Conservation (phyloP, 163 green algal species). For the Chloromonas sp. region DNA sequence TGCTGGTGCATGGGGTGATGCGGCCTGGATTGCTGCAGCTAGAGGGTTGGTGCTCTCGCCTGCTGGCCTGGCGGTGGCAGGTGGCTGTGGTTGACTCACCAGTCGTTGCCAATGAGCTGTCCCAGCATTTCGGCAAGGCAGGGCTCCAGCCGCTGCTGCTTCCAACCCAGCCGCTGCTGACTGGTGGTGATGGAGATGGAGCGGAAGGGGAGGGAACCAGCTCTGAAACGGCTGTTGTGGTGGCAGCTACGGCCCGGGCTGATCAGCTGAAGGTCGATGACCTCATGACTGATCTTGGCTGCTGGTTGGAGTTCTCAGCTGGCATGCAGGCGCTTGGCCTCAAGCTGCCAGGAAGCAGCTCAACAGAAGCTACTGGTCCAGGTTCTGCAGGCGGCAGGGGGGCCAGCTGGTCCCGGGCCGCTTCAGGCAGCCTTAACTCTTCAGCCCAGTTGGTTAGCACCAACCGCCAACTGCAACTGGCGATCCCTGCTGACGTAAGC, state of each 20-base stretch:
- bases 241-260: neutral
- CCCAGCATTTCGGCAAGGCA: neutral
- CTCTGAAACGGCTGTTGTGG: neutral
- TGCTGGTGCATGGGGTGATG: too few relatives aligned
- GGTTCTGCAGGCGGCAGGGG: neutral
- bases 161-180: neutral
- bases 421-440: neutral
- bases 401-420: neutral
- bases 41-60: neutral
- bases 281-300: conserved; percentile 6
- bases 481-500: neutral
- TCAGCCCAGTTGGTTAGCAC: neutral
- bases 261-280: neutral
- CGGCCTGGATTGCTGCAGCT: neutral
- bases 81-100: neutral
- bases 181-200: neutral
- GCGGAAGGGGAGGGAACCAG: neutral
- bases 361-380: neutral
- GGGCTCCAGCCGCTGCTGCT: neutral
- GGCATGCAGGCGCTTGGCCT: neutral
- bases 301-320: conserved; percentile 6
- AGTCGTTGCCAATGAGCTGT: neutral
- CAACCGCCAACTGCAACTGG: neutral
- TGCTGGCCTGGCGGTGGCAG: conserved; percentile 3
- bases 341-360: neutral